Percentiles rank a stretch among this genome's conserved stretches.
phyloP scores from a whole-genome alignment of 495 filamentous ascomycete species.

The Massariosphaeria phaeospora region DNA sequence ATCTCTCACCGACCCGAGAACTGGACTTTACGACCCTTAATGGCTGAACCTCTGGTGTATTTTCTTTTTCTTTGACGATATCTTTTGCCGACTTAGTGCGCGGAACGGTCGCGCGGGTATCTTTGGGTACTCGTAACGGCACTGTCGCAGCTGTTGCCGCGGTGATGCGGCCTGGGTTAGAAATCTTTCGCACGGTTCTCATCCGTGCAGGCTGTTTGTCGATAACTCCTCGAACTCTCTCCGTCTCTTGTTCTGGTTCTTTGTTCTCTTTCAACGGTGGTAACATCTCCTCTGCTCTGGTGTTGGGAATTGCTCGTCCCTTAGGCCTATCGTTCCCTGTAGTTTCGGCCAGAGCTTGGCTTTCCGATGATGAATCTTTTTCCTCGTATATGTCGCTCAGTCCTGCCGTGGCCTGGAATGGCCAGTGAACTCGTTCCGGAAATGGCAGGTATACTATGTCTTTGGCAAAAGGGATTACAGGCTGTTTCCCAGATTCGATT shows the following conservation, averaged over 20 bases:
- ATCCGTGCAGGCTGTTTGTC: slow-evolving; percentile 29
- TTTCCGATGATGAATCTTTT: slow-evolving; percentile 35
- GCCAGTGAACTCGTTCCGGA: slow-evolving; percentile 31
- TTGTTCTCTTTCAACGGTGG: slow-evolving; percentile 28
- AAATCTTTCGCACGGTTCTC: slow-evolving; percentile 29
- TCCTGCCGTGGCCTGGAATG: slow-evolving; percentile 12
- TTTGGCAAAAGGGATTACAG: slow-evolving; percentile 40
- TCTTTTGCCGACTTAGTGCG: slow-evolving; percentile 21
- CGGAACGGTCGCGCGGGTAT: slow-evolving; percentile 11
- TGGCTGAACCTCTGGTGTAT: slow-evolving; percentile 2
- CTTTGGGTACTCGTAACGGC: slow-evolving; percentile 13
- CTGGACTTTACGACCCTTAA: slow-evolving; percentile 7
- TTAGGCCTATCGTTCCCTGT: slow-evolving; percentile 30
- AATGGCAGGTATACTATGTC: slow-evolving; percentile 39
- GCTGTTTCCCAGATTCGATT: slow-evolving; percentile 36
- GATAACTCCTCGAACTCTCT: slow-evolving; percentile 12
- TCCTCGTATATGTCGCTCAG: slow-evolving; percentile 36
- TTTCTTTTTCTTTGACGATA: slow-evolving; percentile 6
- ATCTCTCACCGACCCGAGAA: slow-evolving; percentile 5
- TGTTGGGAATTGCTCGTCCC: slow-evolving; percentile 12
- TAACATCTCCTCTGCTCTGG: slow-evolving; percentile 2
- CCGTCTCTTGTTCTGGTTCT: slow-evolving; percentile 27
- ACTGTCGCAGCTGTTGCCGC: slow-evolving; percentile 25
- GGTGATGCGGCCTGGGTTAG: slow-evolving; percentile 27
- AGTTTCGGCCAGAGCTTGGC: slow-evolving; percentile 30